These are phyloP conservation scores for Wickerhamomyces kurtzmanii DNA, from an alignment of 805 yeast species.

Conservation along the genomic window DNA sequence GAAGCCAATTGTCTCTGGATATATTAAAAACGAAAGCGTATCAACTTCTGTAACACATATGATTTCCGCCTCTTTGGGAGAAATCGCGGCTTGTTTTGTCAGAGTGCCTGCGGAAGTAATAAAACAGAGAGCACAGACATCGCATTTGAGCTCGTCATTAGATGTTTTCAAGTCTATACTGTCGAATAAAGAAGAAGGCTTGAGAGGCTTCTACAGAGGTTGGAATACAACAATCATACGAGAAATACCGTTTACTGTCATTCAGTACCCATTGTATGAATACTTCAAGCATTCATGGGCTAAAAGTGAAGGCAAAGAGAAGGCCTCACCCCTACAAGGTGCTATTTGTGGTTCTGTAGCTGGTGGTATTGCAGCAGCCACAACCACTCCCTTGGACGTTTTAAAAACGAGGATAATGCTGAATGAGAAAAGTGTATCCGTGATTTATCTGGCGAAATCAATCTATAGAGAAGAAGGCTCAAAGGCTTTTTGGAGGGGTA, in stretches of 20 bases:
- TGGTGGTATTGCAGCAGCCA: slow-evolving; percentile 75
- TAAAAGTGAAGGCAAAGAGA: slow-evolving; percentile 23
- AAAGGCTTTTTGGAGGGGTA: slow-evolving; percentile 65
- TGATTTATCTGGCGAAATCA: slow-evolving; percentile 34
- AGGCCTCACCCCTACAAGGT: slow-evolving; percentile 60
- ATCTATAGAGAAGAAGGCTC: slow-evolving; percentile 69
- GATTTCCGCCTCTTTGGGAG: slow-evolving; percentile 85
- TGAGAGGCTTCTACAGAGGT: slow-evolving; percentile 82
- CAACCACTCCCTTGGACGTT: slow-evolving; percentile 75
- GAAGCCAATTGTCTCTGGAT: slow-evolving; percentile 22
- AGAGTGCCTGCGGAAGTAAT: slow-evolving; percentile 96
- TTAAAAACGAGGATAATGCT: slow-evolving; percentile 84
- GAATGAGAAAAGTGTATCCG: slow-evolving; percentile 35
- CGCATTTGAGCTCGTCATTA: slow-evolving; percentile 42
- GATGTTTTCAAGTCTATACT: slow-evolving; percentile 58
- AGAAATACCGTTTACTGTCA: slow-evolving; percentile 93
- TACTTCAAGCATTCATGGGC: slow-evolving; percentile 58
- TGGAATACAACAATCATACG: slow-evolving; percentile 89
- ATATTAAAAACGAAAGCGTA: slow-evolving; percentile 14
- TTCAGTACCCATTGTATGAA: slow-evolving; percentile 93
- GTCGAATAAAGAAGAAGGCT: slow-evolving; percentile 65
- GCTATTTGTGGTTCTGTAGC: slow-evolving; percentile 79
- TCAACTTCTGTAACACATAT: slow-evolving; percentile 54
- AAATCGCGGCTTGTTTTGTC: slow-evolving; percentile 84
- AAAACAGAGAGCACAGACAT: slow-evolving; percentile 88